A percentile compares a stretch with the other conserved stretches of the same genome.
These are phyloP conservation scores for Zygoascus meyerae DNA, from an alignment of 1,139 yeast genomes.

Conservation along the genomic window DNA sequence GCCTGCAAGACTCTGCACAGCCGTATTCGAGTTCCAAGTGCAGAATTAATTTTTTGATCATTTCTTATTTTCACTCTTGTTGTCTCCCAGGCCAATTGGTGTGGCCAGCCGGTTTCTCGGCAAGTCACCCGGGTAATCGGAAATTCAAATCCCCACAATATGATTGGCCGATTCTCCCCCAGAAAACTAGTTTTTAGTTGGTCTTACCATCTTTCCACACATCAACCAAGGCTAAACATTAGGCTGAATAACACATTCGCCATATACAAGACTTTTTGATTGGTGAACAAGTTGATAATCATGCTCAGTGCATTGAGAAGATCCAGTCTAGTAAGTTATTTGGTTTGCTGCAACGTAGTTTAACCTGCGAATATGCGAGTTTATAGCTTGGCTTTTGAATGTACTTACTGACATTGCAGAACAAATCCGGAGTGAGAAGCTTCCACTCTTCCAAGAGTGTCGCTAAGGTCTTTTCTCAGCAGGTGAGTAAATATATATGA, in stretches of 20 bases:
- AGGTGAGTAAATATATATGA: slow-evolving; percentile 18
- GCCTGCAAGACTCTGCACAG: too few relatives aligned
- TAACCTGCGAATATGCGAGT: neutral
- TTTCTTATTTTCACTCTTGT: too few relatives aligned
- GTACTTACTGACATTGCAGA: neutral
- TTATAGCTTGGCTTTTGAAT: neutral
- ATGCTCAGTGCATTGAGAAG: slow-evolving; percentile 26
- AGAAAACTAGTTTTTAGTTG: slow-evolving; percentile 2
- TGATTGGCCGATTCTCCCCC: slow-evolving; percentile 4
- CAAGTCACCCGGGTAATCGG: neutral
- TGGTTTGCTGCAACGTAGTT: neutral
- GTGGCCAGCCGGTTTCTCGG: neutral
- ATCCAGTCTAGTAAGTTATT: slow-evolving; percentile 23
- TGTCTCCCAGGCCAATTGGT: neutral
- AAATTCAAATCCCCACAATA: too few relatives aligned
- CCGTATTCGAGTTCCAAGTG: neutral
- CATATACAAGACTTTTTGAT: neutral
- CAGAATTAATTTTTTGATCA: neutral
- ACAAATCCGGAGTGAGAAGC: slow-evolving; percentile 15
- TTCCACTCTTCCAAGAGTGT: slow-evolving; percentile 27
- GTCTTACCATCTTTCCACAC: slow-evolving; percentile 1
- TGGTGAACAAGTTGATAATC: slow-evolving; percentile 6
- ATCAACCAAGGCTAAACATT: neutral
- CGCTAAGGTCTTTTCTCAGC: slow-evolving; percentile 26
- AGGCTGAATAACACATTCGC: neutral